phyloP scores from a whole-genome alignment of 768 basidiomycete species.

The Strobilomyces echinocephalus region DNA sequence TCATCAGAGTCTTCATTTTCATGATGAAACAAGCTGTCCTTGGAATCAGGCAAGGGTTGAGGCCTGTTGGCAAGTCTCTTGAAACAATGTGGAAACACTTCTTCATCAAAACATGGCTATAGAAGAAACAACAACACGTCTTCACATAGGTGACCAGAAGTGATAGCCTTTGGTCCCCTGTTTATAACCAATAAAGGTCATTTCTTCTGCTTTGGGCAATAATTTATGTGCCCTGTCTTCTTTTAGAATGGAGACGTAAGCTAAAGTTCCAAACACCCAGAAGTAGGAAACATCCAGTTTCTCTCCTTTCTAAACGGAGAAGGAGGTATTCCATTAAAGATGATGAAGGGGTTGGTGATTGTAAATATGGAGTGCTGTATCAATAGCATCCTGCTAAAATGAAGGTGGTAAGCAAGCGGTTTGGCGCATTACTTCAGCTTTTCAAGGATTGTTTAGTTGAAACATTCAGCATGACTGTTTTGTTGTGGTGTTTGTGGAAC shows the following conservation, averaged over 20 bases:
- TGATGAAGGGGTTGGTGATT: no score
- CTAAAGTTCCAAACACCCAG: background rate
- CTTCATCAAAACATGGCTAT: background rate
- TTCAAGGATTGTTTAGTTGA: background rate
- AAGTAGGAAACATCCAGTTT: background rate
- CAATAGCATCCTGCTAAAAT: background rate
- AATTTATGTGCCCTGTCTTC: background rate
- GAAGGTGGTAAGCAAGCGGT: no score
- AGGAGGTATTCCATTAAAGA: background rate
- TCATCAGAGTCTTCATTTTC: no score
- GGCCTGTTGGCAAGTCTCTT: no score
- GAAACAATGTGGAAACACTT: background rate
- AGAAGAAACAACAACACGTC: background rate
- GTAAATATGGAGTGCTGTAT: background rate
- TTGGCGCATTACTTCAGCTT: background rate
- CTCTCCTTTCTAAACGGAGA: background rate
- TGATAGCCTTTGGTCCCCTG: background rate
- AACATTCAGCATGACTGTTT: background rate
- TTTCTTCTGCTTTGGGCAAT: background rate
- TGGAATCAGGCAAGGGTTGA: no score
- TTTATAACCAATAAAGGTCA: background rate
- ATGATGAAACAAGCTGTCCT: no score
- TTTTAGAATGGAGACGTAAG: background rate
- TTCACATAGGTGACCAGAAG: background rate
- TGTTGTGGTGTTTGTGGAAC: background rate